These are phyloP conservation scores for Mortierella sp. DNA, from an alignment of 371 early-diverging fungal genomes.

Conservation along the genomic window DNA sequence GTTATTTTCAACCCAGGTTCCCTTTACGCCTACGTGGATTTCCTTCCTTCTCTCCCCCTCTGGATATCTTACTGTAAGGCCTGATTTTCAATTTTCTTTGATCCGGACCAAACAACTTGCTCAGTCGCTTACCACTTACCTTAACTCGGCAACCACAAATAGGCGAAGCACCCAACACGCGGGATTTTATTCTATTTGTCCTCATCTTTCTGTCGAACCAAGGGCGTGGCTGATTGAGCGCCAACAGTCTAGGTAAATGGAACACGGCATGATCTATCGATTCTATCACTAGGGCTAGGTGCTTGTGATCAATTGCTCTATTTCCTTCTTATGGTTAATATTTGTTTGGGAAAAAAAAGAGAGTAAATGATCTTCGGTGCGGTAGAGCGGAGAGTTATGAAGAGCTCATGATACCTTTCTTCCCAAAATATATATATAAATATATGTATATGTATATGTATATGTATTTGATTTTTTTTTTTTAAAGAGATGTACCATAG, in stretches of 20 bases:
- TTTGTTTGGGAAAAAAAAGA: not conserved
- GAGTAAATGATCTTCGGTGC: not conserved
- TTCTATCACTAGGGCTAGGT: not conserved
- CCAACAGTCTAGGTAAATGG: conserved; percentile 2
- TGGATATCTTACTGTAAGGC: not conserved
- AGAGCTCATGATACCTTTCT: too few relatives aligned
- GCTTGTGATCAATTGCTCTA: conserved; percentile 1
- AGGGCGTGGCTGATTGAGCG: not conserved
- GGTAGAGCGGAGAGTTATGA: too few relatives aligned
- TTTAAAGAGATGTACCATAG: too few relatives aligned
- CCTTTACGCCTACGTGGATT: not conserved
- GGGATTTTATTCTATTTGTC: not conserved
- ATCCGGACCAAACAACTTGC: too few relatives aligned
- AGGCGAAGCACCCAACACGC: not conserved
- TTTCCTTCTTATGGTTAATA: not conserved
- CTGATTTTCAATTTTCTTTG: too few relatives aligned
- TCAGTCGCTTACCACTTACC: too few relatives aligned
- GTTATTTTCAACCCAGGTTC: not conserved
- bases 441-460: too few relatives aligned
- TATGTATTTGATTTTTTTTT: too few relatives aligned
- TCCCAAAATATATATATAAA: too few relatives aligned
- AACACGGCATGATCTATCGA: not conserved
- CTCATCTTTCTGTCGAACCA: not conserved
- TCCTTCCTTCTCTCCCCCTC: not conserved
- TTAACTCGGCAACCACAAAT: not conserved